Conservation (phyloP, 2,329 filamentous ascomycete genomes). For the Chaetoscypha palmicola region DNA sequence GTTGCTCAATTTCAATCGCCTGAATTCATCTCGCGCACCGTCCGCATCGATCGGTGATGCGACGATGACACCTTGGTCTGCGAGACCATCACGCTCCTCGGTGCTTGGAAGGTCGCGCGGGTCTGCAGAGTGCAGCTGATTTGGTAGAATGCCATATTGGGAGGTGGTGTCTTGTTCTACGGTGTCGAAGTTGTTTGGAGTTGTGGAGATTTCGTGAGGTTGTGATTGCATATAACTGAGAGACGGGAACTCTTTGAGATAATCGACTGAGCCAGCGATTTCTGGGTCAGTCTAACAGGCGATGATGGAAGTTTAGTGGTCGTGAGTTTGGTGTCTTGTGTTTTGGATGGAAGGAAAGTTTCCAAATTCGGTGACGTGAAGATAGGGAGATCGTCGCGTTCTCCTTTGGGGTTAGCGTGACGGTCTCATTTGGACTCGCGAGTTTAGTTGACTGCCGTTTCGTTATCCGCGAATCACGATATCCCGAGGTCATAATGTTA, state of each 20-base stretch:
- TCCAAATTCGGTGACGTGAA: constrained; percentile 10
- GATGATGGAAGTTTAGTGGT: constrained; percentile 6
- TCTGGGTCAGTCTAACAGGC: constrained; percentile 29
- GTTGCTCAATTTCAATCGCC: constrained; percentile 42
- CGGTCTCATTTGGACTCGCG: too few relatives aligned
- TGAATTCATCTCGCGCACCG: constrained; percentile 44
- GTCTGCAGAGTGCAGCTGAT: constrained; percentile 35
- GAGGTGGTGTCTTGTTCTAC: constrained; percentile 31
- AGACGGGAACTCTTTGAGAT: constrained; percentile 19
- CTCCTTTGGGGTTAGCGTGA: background rate
- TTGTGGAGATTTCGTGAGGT: constrained; percentile 41
- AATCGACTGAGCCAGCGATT: constrained; percentile 30
- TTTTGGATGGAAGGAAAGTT: background rate
- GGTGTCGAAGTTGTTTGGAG: constrained; percentile 34
- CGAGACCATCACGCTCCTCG: constrained; percentile 18
- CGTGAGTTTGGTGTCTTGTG: constrained; percentile 10
- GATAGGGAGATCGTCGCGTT: constrained; percentile 8
- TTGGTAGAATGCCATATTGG: constrained; percentile 52
- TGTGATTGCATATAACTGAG: constrained; percentile 60
- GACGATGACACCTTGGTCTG: constrained; percentile 24
- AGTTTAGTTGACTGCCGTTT: too few relatives aligned
- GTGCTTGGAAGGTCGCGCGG: constrained; percentile 30
- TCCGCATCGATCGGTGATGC: constrained; percentile 33
- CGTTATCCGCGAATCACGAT: too few relatives aligned
- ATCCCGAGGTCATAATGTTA: too few relatives aligned